Percentiles rank a stretch among this genome's conserved stretches.
These are phyloP conservation scores for Penicillium taxi DNA, from an alignment of 495 filamentous ascomycete genomes.

Conservation along the genomic window DNA sequence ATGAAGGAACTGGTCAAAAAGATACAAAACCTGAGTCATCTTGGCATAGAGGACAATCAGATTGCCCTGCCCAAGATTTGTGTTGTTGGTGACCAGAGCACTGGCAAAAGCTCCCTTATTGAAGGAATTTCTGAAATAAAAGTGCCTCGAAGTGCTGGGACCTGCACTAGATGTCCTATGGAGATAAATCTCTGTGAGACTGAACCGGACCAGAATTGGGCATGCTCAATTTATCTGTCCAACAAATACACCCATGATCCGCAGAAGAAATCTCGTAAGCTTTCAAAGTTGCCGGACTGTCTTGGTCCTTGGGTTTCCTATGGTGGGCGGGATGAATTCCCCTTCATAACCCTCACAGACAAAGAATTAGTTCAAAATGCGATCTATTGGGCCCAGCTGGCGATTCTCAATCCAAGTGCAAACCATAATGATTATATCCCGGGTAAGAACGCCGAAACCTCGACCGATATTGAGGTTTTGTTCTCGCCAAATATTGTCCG, in stretches of 20 bases:
- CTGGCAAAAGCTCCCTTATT: conserved; percentile 75
- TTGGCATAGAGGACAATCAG: conserved; percentile 46
- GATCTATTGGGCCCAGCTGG: conserved; percentile 62
- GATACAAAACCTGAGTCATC: conserved; percentile 39
- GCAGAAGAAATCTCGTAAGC: conserved; percentile 16
- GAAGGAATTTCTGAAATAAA: conserved; percentile 73
- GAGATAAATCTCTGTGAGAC: conserved; percentile 63
- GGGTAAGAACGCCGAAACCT: conserved; percentile 27
- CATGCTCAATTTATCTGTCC: conserved; percentile 54
- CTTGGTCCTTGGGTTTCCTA: conserved; percentile 38
- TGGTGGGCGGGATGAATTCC: conserved; percentile 36
- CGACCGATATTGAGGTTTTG: conserved; percentile 37
- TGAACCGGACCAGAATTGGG: conserved; percentile 43
- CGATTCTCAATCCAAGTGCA: conserved; percentile 54
- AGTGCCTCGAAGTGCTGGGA: conserved; percentile 58
- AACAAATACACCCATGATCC: conserved; percentile 45
- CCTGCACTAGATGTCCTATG: conserved; percentile 69
- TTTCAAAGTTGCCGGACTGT: conserved; percentile 20
- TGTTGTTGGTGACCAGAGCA: conserved; percentile 71
- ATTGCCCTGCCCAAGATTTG: conserved; percentile 66
- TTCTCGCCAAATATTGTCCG: conserved; percentile 74
- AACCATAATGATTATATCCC: conserved; percentile 42
- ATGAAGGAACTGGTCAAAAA: conserved; percentile 39
- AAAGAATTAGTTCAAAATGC: conserved; percentile 50
- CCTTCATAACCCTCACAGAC: conserved; percentile 27